phyloP scores from a whole-genome alignment of 768 basidiomycete species.

The Rhodotorula sphaerocarpa region DNA sequence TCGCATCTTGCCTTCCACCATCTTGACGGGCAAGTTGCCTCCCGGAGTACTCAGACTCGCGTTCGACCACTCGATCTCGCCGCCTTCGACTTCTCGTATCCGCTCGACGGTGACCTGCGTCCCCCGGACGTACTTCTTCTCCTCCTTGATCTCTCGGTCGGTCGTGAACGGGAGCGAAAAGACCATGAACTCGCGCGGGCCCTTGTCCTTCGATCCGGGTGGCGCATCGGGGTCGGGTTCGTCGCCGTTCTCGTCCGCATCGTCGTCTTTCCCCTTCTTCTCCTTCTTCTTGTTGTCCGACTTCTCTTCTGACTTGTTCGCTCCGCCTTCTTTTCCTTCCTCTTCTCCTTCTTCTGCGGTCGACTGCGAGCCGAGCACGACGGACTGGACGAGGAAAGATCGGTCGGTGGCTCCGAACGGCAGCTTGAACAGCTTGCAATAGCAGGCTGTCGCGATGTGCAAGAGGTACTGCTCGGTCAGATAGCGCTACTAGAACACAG shows the following conservation, averaged over 20 bases:
- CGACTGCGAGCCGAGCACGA: slow-evolving; percentile 4
- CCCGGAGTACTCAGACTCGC: slow-evolving; percentile 32
- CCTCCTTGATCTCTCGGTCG: background rate
- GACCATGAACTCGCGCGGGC: slow-evolving; percentile 16
- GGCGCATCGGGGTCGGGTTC: background rate
- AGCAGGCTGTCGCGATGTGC: slow-evolving; percentile 5
- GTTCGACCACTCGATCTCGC: slow-evolving; percentile 22
- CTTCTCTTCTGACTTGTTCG: background rate
- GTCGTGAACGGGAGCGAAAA: slow-evolving; percentile 27
- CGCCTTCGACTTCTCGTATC: slow-evolving; percentile 19
- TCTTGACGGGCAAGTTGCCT: slow-evolving; percentile 27
- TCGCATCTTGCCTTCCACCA: slow-evolving; percentile 28
- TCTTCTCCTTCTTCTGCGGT: background rate
- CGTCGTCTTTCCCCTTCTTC: background rate
- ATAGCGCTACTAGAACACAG: no score
- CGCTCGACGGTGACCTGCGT: slow-evolving; percentile 18
- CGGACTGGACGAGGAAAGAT: slow-evolving; percentile 11
- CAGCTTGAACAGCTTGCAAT: slow-evolving; percentile 29
- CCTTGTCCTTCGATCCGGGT: background rate
- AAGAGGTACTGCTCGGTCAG: no score
- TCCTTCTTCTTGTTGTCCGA: background rate
- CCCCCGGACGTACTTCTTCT: slow-evolving; percentile 28
- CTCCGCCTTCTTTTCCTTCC: background rate
- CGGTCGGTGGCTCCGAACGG: slow-evolving; percentile 30
- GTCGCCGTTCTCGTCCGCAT: no score